Evolutionary conservation across 1,284 basidiomycete species (phyloP), one percentile per base, ranked within the genome.

Genomic region (Pholiota adiposa): DNA sequence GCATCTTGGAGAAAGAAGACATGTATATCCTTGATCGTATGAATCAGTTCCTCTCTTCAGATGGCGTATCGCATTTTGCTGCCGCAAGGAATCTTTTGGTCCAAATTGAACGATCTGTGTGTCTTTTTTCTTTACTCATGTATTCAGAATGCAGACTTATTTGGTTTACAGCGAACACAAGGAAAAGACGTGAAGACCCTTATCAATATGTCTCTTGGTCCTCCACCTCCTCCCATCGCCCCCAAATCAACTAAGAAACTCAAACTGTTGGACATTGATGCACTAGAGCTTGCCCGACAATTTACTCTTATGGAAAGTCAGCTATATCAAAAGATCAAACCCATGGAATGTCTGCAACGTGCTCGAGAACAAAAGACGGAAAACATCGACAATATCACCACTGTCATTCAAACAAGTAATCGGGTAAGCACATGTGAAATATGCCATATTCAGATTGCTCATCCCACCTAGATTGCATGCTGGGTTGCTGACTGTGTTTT

Each of bases 401-500:
- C 88, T 40, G 91, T 97, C 65, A 98, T 97, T 69, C 93, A 94
- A 63, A 89, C 95, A 51, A 94, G 92, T 66, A 99, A 98, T 72
- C 84, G 93, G 75, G 93, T 93, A 64, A n/a, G 84, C 74, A 12
- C 40, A 6, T 18, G 12, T 16, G 3, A 19, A 43, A 19, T 51
- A 3, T 25, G 38, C 1, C 43, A 27, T 18, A 12, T 38, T 40
- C 8, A 16, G 29, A 3, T 27, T 40, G 12, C 29, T 58, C 29
- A 65, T 23, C 23, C 34, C 12, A 51, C 58, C 49, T 51, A 92
- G 92, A 91, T 94, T 69, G 91, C 96, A 1, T 90, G 94, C 63
- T 99, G 97, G 96, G 96, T 99, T 1, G 92, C 94, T 2, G 94
- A 97, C 67, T 86, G 88, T 7, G 90, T 99, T 29, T 81, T 99